These are phyloP conservation scores for Allomyces javanicus DNA, from an alignment of 192 early-diverging fungal genomes.

Conservation along the genomic window DNA sequence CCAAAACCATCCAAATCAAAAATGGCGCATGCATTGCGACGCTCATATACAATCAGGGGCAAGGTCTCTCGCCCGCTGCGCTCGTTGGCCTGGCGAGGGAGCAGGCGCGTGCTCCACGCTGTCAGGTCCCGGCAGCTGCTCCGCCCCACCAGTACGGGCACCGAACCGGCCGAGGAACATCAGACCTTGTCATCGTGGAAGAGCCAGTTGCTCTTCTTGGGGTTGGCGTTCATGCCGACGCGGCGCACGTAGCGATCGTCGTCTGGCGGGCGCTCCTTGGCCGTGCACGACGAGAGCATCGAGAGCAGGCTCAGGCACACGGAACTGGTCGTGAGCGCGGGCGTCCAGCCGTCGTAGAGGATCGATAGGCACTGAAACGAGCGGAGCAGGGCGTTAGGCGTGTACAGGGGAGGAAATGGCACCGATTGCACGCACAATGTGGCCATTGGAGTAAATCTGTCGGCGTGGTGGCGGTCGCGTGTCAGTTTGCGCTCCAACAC, in stretches of 20 bases:
- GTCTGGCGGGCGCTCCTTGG: slow-evolving; percentile 22
- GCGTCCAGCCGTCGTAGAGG: slow-evolving; percentile 36
- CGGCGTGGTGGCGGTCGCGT: too few relatives aligned
- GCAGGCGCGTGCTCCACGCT: too few relatives aligned
- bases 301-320: slow-evolving; percentile 30
- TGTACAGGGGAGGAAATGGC: background rate
- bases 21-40: too few relatives aligned
- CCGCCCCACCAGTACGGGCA: too few relatives aligned
- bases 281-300: slow-evolving; percentile 17
- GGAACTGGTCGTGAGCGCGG: slow-evolving; percentile 26
- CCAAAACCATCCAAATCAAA: too few relatives aligned
- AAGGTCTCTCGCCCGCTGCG: too few relatives aligned
- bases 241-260: slow-evolving; percentile 16
- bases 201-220: background rate
- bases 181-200: background rate
- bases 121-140: too few relatives aligned
- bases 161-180: background rate
- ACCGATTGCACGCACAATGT: slow-evolving; percentile 11
- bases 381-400: slow-evolving; percentile 25
- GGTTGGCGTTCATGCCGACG: background rate
- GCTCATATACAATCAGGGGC: too few relatives aligned
- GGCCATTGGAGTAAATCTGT: slow-evolving; percentile 21
- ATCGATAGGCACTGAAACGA: slow-evolving; percentile 23
- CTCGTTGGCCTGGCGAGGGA: too few relatives aligned
- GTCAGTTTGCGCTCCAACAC: too few relatives aligned